Evolutionary conservation across 1,284 basidiomycete species (phyloP), one percentile per base, ranked within the genome.

Genomic region (Trichosporon asahii): DNA sequence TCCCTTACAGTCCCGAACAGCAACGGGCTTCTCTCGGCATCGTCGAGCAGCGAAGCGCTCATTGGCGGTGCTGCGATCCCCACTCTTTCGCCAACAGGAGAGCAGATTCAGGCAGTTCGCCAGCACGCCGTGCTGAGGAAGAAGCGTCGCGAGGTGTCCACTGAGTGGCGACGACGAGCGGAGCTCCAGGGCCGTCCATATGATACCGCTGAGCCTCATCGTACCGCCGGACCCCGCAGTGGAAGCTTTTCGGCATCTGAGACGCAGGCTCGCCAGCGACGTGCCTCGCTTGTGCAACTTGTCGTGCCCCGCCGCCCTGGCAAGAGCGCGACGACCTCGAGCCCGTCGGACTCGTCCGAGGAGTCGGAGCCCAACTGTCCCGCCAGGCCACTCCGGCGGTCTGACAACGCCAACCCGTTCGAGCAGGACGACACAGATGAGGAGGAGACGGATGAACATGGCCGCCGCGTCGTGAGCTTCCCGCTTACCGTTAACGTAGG

Each of bases 341-440:
- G 57, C 57, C 57, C 57, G 5, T 33, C 57, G 15, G 57, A 61
- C 18, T 61, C 57, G 27, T 61, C 57, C 57, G 57, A 61, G 57
- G 57, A 61, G 57, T 31, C 29, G 57, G 57, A 61, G 57, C 57
- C 57, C 15, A n/a, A 21, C 29, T 31, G 29, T 1, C 57, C 57
- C 15, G 57, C 33, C 29, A 7, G 27, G 29, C 27, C 18, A 11
- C 1, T 31, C 5, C 11, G 8, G 18, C 57, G 18, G 2, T 25
- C 27, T 5, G 57, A 61, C 18, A 31, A 18, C 57, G 27, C 57
- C 57, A 61, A 61, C 29, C 57, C 57, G 15, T 61, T 61, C 57
- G 11, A 18, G 23, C 53, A 27, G 15, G 27, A 61, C 29, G 57
- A 61, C 18, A 31, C 57, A 15, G 57, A 61, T 5, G 57, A 61